These are phyloP conservation scores for Barnettozyma botsteinii DNA, from an alignment of 805 yeast species.

Conservation along the genomic window DNA sequence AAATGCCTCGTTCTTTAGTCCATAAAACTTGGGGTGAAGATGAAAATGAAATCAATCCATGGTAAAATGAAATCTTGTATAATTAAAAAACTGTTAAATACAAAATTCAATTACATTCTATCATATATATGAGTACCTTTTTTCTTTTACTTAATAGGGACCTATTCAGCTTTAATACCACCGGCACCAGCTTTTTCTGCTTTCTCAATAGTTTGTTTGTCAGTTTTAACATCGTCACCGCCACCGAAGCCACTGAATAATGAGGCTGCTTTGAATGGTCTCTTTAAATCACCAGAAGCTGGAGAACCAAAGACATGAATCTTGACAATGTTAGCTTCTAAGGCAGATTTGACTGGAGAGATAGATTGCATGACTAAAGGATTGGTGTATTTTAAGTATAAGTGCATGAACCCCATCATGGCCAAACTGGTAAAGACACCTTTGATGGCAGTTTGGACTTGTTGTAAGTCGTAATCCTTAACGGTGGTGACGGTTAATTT, in stretches of 20 bases:
- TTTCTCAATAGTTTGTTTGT: conserved; percentile 77
- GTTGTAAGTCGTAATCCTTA: conserved; percentile 89
- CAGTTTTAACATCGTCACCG: conserved; percentile 58
- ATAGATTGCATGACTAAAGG: conserved; percentile 94
- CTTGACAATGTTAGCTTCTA: conserved; percentile 86
- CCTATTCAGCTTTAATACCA: conserved; percentile 54
- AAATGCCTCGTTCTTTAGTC: conserved; percentile 43
- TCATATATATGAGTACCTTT: neutral
- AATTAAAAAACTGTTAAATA: neutral
- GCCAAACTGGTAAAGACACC: conserved; percentile 84
- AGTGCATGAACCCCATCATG: conserved; percentile 98
- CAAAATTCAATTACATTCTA: neutral
- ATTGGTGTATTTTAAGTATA: conserved; percentile 95
- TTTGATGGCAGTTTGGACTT: conserved; percentile 73
- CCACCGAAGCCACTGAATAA: conserved; percentile 56
- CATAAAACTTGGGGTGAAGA: conserved; percentile 51
- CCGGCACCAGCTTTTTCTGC: conserved; percentile 84
- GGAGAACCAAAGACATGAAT: conserved; percentile 81
- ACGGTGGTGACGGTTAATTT: conserved; percentile 85
- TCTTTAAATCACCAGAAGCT: conserved; percentile 85
- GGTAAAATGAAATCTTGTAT: conserved; percentile 32
- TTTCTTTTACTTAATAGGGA: neutral
- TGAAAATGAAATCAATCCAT: conserved; percentile 53
- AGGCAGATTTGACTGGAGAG: conserved; percentile 82
- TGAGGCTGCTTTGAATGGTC: conserved; percentile 91